Evolutionary conservation across 768 basidiomycete genomes (phyloP).

Genomic region (Megacollybia marginata): DNA sequence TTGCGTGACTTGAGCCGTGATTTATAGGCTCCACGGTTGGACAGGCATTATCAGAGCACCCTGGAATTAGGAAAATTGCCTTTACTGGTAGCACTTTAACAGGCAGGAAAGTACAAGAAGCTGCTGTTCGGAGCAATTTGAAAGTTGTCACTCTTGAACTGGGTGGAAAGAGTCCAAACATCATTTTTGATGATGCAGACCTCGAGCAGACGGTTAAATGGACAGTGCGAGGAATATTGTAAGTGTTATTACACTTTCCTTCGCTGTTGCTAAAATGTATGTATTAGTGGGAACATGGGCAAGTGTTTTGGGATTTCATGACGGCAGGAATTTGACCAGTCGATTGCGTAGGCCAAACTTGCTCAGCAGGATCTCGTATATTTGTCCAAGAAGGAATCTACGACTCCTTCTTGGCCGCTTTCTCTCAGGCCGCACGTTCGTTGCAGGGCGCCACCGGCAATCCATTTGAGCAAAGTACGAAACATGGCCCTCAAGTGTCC

Average conservation of each 20-base stretch:
- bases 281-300: conserved; percentile 1
- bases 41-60: conserved; percentile 47
- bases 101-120: conserved; percentile 55
- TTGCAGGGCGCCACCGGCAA: conserved; percentile 39
- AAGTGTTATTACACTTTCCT: conserved; percentile 11
- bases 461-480: conserved; percentile 32
- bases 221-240: conserved; percentile 55
- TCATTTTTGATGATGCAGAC: conserved; percentile 59
- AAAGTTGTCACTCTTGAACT: conserved; percentile 68
- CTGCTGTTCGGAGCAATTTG: conserved; percentile 44
- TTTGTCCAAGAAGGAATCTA: conserved; percentile 52
- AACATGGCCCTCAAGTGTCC: conserved; percentile 43
- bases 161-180: conserved; percentile 55
- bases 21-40: conserved; percentile 43
- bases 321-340: conserved; percentile 5
- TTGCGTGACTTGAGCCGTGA: background rate
- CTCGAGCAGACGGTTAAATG: conserved; percentile 52
- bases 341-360: conserved; percentile 36
- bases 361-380: conserved; percentile 48
- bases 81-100: conserved; percentile 67
- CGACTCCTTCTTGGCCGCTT: conserved; percentile 44
- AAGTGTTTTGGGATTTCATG: background rate
- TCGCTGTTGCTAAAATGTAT: background rate
- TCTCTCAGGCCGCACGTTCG: conserved; percentile 25
- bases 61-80: conserved; percentile 52